Evolutionary conservation across 805 yeast species (phyloP).

Genomic region (Candida koratica): DNA sequence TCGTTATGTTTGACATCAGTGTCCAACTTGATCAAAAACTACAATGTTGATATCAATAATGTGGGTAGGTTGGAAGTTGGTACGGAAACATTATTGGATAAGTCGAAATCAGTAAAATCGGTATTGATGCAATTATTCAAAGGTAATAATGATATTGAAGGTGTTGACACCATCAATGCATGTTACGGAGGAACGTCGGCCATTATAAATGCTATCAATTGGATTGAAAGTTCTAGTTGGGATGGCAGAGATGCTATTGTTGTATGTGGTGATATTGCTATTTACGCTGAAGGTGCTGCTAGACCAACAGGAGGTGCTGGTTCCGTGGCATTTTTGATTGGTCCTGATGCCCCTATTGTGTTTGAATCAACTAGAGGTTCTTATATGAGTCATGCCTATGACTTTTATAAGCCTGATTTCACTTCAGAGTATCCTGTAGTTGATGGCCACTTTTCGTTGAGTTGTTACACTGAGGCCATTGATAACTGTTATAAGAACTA

Average conservation of each 20-base stretch:
- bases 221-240: conserved; percentile 96
- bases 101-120: conserved; percentile 94
- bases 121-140: conserved; percentile 92
- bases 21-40: conserved; percentile 70
- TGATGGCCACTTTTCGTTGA: conserved; percentile 92
- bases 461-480: conserved; percentile 91
- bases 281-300: conserved; percentile 95
- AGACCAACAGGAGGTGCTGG: conserved; percentile 99
- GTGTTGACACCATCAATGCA: conserved; percentile 93
- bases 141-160: conserved; percentile 88
- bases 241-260: conserved; percentile 98
- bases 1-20: conserved; percentile 90
- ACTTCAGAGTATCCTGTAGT: conserved; percentile 95
- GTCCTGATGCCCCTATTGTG: conserved; percentile 96
- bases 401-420: conserved; percentile 97
- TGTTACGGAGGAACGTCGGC: conserved; percentile 99
- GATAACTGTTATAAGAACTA: conserved; percentile 82
- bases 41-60: conserved; percentile 72
- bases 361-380: conserved; percentile 88
- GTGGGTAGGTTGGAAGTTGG: conserved; percentile 98
- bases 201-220: conserved; percentile 85
- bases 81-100: conserved; percentile 94
- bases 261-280: conserved; percentile 96
- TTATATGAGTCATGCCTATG: conserved; percentile 95
- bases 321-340: conserved; percentile 87